phyloP scores from a whole-genome alignment of 257 asterid genomes.

The Petunia axillaris region DNA sequence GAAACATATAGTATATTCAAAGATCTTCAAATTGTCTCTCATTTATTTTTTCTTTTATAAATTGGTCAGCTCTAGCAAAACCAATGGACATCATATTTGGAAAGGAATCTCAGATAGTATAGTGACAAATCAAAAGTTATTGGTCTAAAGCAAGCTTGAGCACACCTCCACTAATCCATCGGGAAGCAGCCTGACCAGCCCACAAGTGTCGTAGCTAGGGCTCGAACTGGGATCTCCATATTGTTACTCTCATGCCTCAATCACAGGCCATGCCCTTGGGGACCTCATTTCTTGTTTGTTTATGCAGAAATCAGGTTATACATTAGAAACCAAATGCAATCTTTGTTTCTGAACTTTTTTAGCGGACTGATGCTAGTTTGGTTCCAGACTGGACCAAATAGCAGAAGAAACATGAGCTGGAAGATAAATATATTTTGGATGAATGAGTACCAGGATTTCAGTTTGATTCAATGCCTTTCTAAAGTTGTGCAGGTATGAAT shows the following conservation, averaged over 20 bases:
- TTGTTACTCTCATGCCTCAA: background rate
- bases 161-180: conserved; percentile 5
- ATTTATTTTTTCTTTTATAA: background rate
- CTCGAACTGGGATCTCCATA: background rate
- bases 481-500: conserved; percentile 11
- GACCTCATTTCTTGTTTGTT: conserved; percentile 23
- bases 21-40: conserved; percentile 3
- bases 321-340: conserved; percentile 13
- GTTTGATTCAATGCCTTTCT: background rate
- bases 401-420: background rate
- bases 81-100: background rate
- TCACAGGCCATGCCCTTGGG: background rate
- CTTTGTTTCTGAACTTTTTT: background rate
- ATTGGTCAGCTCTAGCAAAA: conserved; percentile 20
- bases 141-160: conserved; percentile 7
- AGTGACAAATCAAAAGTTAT: background rate
- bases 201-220: conserved; percentile 17
- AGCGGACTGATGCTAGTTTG: background rate
- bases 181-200: background rate
- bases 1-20: background rate
- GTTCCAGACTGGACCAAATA: background rate
- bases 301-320: conserved; percentile 5
- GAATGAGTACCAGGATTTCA: background rate
- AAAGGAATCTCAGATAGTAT: conserved; percentile 4
- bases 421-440: conserved; percentile 1